Base-by-base conservation (phyloP, 2,329 filamentous ascomycete genomes). In the Diaporthe velutina region DNA sequence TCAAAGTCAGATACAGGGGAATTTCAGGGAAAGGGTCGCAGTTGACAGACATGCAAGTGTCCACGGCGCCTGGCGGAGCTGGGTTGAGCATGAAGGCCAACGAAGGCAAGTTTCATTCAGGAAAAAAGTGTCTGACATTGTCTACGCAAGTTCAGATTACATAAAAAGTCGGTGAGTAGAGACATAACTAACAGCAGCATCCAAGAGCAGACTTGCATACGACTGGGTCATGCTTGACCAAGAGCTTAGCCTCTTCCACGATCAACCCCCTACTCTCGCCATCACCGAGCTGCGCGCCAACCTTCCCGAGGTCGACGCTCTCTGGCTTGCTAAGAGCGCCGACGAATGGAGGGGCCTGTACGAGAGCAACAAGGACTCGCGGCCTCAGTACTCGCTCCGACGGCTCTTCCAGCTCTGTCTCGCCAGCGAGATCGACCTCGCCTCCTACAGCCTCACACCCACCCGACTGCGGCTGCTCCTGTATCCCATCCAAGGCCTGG, bases 221-320 rank as follows among this genome's bases (percentile, higher is more conserved):
- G 52, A 55, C 15, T 55, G 52, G 52, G 52, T 55, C 28, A 55
- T 55, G 52, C 28, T 55, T 0, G 52, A 55, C 52, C 52, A 55
- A 55, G 52, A 55, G 52, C 52, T 55, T 22, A 55, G 52, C 19
- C 52, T 55, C 52, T 55, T 55, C 52, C 33, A 55, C 52, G 52
- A 55, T 17, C 52, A 55, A 30, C 52, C 52, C 52, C 52, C 52
- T 55, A 55, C 52, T 0, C 33, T 55, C 52, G 13, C 52, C 52
- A 55, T 55, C 52, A 55, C 52, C 52, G 52, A 55, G 52, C 52
- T 55, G 15, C 28, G 52, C 13, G 52, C 52, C 10, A 12, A 28
- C 52, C 52, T 33, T 15, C 28, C 52, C 28, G 52, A 55, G 15
- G 22, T 55, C 4, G 52, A 55, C 19, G 52, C 52, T 28, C 28